Percentiles rank a stretch among this genome's conserved stretches.
phyloP scores from a whole-genome alignment of 139 green algal species.

The Mychonastes homosphaera region DNA sequence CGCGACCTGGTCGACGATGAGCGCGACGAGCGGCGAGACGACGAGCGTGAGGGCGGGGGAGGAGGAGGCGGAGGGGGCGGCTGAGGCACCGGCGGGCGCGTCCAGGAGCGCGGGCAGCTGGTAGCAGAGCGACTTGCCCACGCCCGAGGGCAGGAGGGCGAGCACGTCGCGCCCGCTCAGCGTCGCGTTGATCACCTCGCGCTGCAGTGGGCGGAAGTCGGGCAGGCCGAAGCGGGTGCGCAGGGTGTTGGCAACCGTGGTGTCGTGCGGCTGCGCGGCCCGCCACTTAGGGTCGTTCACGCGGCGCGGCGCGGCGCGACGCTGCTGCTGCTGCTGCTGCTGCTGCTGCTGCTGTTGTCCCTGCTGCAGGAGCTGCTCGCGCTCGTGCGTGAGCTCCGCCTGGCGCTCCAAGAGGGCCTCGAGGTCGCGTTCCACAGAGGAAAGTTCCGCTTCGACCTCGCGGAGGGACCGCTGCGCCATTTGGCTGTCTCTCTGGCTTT shows the following conservation, averaged over 20 bases:
- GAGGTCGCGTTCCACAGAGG: slow-evolving; percentile 27
- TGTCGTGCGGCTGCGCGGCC: slow-evolving; percentile 32
- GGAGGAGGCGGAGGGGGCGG: too few relatives aligned
- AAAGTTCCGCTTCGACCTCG: too few relatives aligned
- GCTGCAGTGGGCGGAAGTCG: slow-evolving; percentile 50
- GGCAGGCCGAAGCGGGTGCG: slow-evolving; percentile 30
- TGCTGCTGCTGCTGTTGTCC: slow-evolving; percentile 21
- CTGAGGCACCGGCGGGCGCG: background rate
- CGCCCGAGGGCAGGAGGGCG: slow-evolving; percentile 50
- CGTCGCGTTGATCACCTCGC: slow-evolving; percentile 62
- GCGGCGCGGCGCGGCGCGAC: slow-evolving; percentile 21
- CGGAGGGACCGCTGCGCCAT: too few relatives aligned
- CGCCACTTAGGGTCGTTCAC: slow-evolving; percentile 40
- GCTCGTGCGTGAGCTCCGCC: slow-evolving; percentile 8
- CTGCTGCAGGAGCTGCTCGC: slow-evolving; percentile 22
- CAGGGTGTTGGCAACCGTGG: slow-evolving; percentile 22
- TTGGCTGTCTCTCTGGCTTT: too few relatives aligned
- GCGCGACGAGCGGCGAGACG: slow-evolving; percentile 50
- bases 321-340: slow-evolving; percentile 25
- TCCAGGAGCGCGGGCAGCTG: slow-evolving; percentile 58
- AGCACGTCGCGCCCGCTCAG: slow-evolving; percentile 57
- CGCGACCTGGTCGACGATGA: slow-evolving; percentile 58
- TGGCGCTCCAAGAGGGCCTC: slow-evolving; percentile 24
- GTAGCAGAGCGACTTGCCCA: slow-evolving; percentile 52
- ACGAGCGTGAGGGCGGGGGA: slow-evolving; percentile 45